These are phyloP conservation scores for Triangularia verruculosa DNA, from an alignment of 2,329 filamentous ascomycete species.

Conservation along the genomic window DNA sequence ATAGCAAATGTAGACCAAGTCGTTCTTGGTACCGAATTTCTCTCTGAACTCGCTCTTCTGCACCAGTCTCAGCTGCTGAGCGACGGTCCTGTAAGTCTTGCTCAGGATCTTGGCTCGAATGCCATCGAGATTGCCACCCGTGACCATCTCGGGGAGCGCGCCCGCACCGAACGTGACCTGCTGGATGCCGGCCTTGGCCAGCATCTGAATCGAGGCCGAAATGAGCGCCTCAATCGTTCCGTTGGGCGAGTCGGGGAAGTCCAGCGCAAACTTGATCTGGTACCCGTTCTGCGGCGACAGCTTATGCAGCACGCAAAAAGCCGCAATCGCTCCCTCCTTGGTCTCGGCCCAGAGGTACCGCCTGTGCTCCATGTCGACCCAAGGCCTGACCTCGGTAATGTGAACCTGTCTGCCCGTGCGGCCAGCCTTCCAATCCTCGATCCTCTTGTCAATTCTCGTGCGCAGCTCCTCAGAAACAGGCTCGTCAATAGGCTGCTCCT, in stretches of 20 bases:
- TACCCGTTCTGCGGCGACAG: conserved; percentile 79
- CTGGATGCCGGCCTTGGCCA: conserved; percentile 48
- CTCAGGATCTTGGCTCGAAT: conserved; percentile 77
- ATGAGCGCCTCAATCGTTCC: conserved; percentile 82
- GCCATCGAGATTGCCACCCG: conserved; percentile 78
- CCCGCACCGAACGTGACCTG: conserved; percentile 85
- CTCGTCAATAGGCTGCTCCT: conserved; percentile 65
- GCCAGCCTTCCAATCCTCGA: conserved; percentile 74
- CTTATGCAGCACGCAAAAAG: conserved; percentile 79
- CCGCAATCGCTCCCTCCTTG: conserved; percentile 66
- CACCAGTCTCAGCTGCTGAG: conserved; percentile 76
- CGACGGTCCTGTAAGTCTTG: conserved; percentile 77
- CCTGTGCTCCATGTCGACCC: conserved; percentile 78
- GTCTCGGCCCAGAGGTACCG: conserved; percentile 82
- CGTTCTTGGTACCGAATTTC: conserved; percentile 83
- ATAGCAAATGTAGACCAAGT: conserved; percentile 87
- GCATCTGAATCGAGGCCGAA: conserved; percentile 38
- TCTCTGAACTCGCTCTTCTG: conserved; percentile 86
- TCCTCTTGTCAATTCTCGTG: conserved; percentile 65
- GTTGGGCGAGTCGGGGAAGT: conserved; percentile 83
- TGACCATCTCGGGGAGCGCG: conserved; percentile 68
- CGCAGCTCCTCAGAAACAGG: conserved; percentile 64
- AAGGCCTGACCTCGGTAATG: conserved; percentile 83
- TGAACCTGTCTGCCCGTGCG: conserved; percentile 87
- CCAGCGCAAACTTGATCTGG: conserved; percentile 94